Conservation (phyloP, 345 rosid genomes). For the Stellera chamaejasme region DNA sequence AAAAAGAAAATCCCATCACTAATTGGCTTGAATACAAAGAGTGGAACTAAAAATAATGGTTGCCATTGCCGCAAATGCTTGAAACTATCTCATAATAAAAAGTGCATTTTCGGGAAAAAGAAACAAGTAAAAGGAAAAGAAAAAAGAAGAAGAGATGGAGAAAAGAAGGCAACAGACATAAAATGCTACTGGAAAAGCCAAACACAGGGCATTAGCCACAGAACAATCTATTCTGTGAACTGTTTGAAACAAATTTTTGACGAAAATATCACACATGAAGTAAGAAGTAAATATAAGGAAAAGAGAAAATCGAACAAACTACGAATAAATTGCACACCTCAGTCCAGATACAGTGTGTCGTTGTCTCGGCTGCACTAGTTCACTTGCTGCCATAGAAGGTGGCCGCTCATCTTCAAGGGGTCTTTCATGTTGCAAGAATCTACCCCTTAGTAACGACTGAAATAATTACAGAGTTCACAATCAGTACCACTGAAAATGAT, state of each 20-base stretch:
- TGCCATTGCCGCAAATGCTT: no score
- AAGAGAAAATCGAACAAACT: not conserved
- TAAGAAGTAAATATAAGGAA: not conserved
- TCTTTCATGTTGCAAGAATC: constrained; percentile 69
- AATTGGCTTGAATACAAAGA: no score
- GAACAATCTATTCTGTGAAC: constrained; percentile 28
- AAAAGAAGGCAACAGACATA: no score
- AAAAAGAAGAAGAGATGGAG: no score
- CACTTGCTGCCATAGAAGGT: constrained; percentile 61
- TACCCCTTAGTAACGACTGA: constrained; percentile 69
- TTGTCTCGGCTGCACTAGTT: constrained; percentile 59
- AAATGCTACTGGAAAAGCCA: no score
- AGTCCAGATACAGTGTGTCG: constrained; percentile 69
- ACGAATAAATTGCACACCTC: constrained; percentile 26
- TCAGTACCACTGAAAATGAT: no score
- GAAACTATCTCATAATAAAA: no score
- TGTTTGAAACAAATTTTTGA: constrained; percentile 1
- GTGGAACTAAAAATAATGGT: no score
- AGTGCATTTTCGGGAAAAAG: no score
- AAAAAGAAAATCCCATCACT: not conserved
- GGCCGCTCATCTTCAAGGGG: constrained; percentile 57
- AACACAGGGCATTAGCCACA: constrained; percentile 15
- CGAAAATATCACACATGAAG: no score
- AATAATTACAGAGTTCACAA: constrained; percentile 7
- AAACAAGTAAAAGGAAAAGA: no score